These are phyloP conservation scores for Phoma sp. DNA, from an alignment of 2,329 filamentous ascomycete genomes.

Conservation along the genomic window DNA sequence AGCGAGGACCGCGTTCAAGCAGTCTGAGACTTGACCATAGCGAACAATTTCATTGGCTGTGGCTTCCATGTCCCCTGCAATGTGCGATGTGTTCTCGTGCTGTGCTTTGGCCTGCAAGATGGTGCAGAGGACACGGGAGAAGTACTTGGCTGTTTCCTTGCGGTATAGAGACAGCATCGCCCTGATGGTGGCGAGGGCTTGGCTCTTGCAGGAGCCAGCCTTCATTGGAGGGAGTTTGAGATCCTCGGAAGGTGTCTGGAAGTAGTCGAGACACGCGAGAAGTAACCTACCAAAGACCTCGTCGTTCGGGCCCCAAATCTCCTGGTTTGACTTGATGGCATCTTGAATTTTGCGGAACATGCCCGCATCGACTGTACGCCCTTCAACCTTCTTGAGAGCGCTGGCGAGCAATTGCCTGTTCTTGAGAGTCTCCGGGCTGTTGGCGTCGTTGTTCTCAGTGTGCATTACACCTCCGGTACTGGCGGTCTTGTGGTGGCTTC, in stretches of 20 bases:
- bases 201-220: constrained; percentile 74
- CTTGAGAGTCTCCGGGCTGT: constrained; percentile 52
- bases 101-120: constrained; percentile 69
- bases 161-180: constrained; percentile 73
- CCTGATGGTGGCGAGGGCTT: constrained; percentile 76
- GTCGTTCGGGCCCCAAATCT: constrained; percentile 70
- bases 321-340: constrained; percentile 70
- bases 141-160: constrained; percentile 71
- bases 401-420: constrained; percentile 71
- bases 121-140: constrained; percentile 71
- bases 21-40: constrained; percentile 68
- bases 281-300: constrained; percentile 75
- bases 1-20: constrained; percentile 48
- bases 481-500: constrained; percentile 48
- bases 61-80: constrained; percentile 76
- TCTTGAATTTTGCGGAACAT: constrained; percentile 81
- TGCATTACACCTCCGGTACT: constrained; percentile 47
- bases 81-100: constrained; percentile 74
- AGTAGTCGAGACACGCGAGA: constrained; percentile 73
- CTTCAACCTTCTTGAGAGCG: constrained; percentile 75
- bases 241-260: constrained; percentile 63
- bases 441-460: constrained; percentile 39
- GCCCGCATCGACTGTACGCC: constrained; percentile 77
- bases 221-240: constrained; percentile 66
- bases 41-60: constrained; percentile 75